Evolutionary conservation across 2,329 filamentous ascomycete genomes (phyloP), one percentile per base, ranked within the genome.

Genomic region (Taxawa tesnikishii): DNA sequence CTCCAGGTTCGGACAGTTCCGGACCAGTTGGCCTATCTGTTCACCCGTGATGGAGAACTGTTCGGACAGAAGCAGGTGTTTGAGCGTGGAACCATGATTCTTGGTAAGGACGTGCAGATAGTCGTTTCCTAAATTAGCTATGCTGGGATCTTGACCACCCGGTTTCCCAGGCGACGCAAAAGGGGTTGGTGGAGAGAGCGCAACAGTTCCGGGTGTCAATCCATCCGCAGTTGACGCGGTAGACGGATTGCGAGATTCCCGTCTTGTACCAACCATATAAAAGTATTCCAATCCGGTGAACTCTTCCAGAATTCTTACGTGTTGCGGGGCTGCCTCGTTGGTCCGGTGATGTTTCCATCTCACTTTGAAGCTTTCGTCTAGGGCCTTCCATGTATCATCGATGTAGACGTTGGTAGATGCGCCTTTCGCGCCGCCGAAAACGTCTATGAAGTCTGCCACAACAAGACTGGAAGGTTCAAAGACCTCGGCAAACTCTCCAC

Each of bases 11-110:
- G 72, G 70, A 36, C 70, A 73, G 7, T 53, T 53, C 30, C 65
- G 62, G 18, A 71, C 65, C 5, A 76, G 51, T 6, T 62, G 60
- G 18, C 59, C 60, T 6, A 76, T 51, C 4, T 66, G 55, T 2
- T 56, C 48, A 3, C 60, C 54, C 11, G 62, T 60, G 3, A 76
- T 56, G 12, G 60, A 52, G 70, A 71, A 76, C 26, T 62, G 56
- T 19, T 72, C 62, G 3, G 63, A 62, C 4, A 78, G 60, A 3
- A 76, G 60, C 5, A 78, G 60, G 41, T 73, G 68, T 26, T 61
- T 63, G 25, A 78, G 49, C 2, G 57, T 66, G 14, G 56, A 40
- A 24, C 66, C 67, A 40, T 75, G 68, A 25, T 64, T 56, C 2
- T 54, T 49, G 13, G 65, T 60, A 36, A 76, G 62, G 21, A 54